A percentile compares a stretch with the other conserved stretches of the same genome.
Evolutionary conservation across 2,329 filamentous ascomycete genomes (phyloP).

Genomic region (Fusarium sp.): DNA sequence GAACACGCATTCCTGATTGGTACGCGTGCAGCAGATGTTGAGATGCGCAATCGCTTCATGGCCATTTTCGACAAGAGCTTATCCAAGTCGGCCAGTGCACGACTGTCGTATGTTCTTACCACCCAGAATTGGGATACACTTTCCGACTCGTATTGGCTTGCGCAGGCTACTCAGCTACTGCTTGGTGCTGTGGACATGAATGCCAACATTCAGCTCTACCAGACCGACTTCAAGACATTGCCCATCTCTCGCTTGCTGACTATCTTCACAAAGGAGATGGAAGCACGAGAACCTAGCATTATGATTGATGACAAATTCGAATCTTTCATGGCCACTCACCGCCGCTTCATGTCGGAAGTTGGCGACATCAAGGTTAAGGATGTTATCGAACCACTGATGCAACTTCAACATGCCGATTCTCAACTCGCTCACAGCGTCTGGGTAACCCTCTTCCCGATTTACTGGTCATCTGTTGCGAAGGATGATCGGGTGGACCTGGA

Average conservation of each 20-base stretch:
- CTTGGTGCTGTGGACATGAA: constrained; percentile 91
- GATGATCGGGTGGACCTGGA: constrained; percentile 93
- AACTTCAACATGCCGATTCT: constrained; percentile 89
- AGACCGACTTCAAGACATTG: constrained; percentile 83
- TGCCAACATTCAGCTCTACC: constrained; percentile 77
- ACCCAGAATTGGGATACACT: constrained; percentile 98
- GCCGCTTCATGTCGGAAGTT: constrained; percentile 83
- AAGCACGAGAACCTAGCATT: constrained; percentile 67
- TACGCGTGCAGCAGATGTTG: constrained; percentile 89
- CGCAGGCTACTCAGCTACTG: constrained; percentile 92
- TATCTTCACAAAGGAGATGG: constrained; percentile 80
- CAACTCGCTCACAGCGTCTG: constrained; percentile 88
- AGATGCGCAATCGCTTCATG: constrained; percentile 98
- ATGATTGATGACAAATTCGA: constrained; percentile 88
- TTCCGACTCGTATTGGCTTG: constrained; percentile 94
- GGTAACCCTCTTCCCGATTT: constrained; percentile 90
- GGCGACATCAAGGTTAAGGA: constrained; percentile 88
- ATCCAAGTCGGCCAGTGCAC: constrained; percentile 88
- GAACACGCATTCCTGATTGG: constrained; percentile 98
- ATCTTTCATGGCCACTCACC: constrained; percentile 77
- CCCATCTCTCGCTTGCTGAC: constrained; percentile 77
- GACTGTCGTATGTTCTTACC: constrained; percentile 86
- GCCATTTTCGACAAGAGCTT: constrained; percentile 94
- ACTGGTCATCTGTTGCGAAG: constrained; percentile 86
- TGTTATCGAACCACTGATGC: constrained; percentile 86